Percentiles rank a stretch among this genome's conserved stretches.
Evolutionary conservation across 2,329 filamentous ascomycete genomes (phyloP).

Genomic region (Nannizziopsis barbatae): DNA sequence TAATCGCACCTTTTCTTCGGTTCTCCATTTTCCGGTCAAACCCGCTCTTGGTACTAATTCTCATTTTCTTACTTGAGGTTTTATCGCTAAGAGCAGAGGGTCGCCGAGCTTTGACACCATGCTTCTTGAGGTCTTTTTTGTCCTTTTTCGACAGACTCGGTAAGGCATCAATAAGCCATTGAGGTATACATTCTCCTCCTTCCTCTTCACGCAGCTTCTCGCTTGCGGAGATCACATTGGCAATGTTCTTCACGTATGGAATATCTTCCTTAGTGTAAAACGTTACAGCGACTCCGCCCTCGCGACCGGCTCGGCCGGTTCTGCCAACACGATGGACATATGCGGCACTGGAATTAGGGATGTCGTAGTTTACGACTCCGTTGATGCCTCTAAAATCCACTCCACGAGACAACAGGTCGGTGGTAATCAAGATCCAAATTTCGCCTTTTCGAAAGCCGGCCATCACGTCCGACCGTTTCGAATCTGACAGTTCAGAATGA

Average conservation of each 20-base stretch:
- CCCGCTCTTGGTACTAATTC: slow-evolving; percentile 57
- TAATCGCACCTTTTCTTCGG: slow-evolving; percentile 36
- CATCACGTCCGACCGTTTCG: slow-evolving; percentile 68
- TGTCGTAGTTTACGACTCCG: slow-evolving; percentile 94
- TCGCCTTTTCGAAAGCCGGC: slow-evolving; percentile 80
- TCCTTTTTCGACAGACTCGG: slow-evolving; percentile 75
- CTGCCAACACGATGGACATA: slow-evolving; percentile 92
- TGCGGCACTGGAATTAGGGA: slow-evolving; percentile 75
- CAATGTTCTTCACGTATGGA: slow-evolving; percentile 76
- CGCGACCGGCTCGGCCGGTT: slow-evolving; percentile 76
- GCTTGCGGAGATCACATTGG: slow-evolving; percentile 77
- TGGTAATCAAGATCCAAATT: slow-evolving; percentile 94
- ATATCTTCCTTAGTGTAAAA: slow-evolving; percentile 95
- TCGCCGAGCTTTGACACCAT: slow-evolving; percentile 65
- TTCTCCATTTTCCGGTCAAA: slow-evolving; percentile 39
- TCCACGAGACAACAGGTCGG: slow-evolving; percentile 80
- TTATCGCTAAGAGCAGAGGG: slow-evolving; percentile 29
- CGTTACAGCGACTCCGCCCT: slow-evolving; percentile 81
- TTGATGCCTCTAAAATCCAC: slow-evolving; percentile 94
- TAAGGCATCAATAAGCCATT: slow-evolving; percentile 80
- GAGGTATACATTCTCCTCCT: slow-evolving; percentile 53
- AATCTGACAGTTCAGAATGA: slow-evolving; percentile 73
- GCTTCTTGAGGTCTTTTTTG: slow-evolving; percentile 67
- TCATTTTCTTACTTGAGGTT: slow-evolving; percentile 41
- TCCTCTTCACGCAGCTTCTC: slow-evolving; percentile 53